A percentile compares a stretch with the other conserved stretches of the same genome.
Evolutionary conservation across 2,329 filamentous ascomycete species (phyloP).

Genomic region (Epichloe sibirici): DNA sequence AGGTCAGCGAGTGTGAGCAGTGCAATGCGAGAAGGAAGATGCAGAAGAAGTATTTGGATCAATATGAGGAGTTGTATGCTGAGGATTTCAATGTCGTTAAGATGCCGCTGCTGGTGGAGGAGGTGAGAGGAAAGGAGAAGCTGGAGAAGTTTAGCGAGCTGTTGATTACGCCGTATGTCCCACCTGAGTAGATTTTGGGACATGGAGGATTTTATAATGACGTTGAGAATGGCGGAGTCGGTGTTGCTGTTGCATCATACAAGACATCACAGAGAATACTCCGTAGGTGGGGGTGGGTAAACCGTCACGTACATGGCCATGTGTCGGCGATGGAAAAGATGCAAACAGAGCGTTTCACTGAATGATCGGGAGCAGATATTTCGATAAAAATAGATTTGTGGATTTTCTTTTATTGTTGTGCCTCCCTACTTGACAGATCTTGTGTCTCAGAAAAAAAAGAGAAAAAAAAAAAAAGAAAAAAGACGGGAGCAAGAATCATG

Average conservation of each 20-base stretch:
- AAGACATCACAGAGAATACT: background rate
- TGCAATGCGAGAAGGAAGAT: conserved; percentile 92
- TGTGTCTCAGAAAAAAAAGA: background rate
- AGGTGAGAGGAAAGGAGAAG: conserved; percentile 90
- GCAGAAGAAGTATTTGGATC: conserved; percentile 98
- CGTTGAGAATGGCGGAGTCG: background rate
- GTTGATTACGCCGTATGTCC: conserved; percentile 64
- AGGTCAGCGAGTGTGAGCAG: conserved; percentile 79
- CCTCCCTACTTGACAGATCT: background rate
- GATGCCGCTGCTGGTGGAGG: conserved; percentile 92
- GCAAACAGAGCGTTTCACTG: too few relatives aligned
- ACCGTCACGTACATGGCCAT: too few relatives aligned
- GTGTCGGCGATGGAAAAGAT: too few relatives aligned
- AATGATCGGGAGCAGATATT: background rate
- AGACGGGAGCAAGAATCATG: background rate
- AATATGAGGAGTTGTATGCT: conserved; percentile 96
- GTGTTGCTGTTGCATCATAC: background rate
- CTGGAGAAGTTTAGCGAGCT: conserved; percentile 83
- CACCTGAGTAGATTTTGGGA: conserved; percentile 35
- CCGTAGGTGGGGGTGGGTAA: too few relatives aligned
- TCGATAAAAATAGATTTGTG: background rate
- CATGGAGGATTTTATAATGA: background rate
- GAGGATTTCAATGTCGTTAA: conserved; percentile 94
- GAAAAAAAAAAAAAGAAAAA: background rate
- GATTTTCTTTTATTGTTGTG: background rate